A percentile compares a stretch with the other conserved stretches of the same genome.
Conservation (phyloP, 371 early-diverging fungal genomes). For the Apophysomyces sp. region DNA sequence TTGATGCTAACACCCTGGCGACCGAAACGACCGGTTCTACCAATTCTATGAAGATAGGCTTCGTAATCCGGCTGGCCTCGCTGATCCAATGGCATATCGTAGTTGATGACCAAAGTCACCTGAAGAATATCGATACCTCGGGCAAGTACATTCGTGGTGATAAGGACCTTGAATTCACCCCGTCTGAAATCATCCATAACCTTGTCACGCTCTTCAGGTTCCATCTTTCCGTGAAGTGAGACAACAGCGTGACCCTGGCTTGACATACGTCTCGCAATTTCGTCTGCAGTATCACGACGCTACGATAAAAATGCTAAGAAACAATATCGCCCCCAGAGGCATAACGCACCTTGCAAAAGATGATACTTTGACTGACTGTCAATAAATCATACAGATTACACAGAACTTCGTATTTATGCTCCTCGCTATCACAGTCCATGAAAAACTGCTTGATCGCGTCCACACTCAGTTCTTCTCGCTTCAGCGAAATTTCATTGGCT, state of each 20-base stretch:
- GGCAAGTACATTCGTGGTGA: conserved; percentile 96
- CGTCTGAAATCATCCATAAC: conserved; percentile 94
- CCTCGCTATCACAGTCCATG: conserved; percentile 84
- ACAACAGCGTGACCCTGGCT: conserved; percentile 84
- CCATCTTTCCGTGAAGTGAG: conserved; percentile 88
- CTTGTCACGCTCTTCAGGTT: conserved; percentile 81
- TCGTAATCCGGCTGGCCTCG: conserved; percentile 75
- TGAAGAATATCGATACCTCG: conserved; percentile 98
- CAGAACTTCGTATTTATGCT: conserved; percentile 84
- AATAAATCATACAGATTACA: conserved; percentile 85
- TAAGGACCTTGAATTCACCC: conserved; percentile 91
- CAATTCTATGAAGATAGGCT: conserved; percentile 98
- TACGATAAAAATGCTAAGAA: conserved; percentile 17
- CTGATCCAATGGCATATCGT: conserved; percentile 85
- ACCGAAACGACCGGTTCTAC: conserved; percentile 98
- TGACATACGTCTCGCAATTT: conserved; percentile 74
- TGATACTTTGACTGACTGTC: conserved; percentile 97
- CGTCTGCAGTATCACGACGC: conserved; percentile 83
- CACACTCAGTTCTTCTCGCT: conserved; percentile 90
- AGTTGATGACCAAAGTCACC: conserved; percentile 98
- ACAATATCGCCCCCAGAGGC: neutral
- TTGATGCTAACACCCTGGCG: conserved; percentile 96
- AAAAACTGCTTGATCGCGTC: conserved; percentile 97
- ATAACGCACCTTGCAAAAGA: conserved; percentile 81
- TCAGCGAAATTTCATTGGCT: conserved; percentile 85